A percentile compares a stretch with the other conserved stretches of the same genome.
These are phyloP conservation scores for Coemansia sp. DNA, from an alignment of 192 early-diverging fungal genomes.

Conservation along the genomic window DNA sequence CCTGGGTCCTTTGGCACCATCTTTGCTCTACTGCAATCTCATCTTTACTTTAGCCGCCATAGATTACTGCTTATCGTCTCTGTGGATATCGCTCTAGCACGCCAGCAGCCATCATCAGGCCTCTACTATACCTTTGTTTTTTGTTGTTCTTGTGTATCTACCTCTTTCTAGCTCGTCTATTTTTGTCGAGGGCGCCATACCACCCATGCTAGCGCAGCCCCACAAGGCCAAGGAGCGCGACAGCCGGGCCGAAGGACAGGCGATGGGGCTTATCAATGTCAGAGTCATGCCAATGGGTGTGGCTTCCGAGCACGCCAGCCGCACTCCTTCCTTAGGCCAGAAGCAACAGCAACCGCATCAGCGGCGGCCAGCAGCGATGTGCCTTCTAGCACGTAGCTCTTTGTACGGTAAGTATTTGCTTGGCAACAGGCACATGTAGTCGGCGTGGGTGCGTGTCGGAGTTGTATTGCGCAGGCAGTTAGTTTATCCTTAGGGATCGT, in stretches of 20 bases:
- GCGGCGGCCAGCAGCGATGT: conserved; percentile 29
- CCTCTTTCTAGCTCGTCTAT: background rate
- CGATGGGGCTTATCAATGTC: background rate
- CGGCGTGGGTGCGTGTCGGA: background rate
- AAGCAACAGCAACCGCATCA: conserved; percentile 21
- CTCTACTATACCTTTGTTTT: background rate
- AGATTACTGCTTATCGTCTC: background rate
- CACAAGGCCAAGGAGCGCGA: conserved; percentile 16
- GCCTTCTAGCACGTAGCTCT: conserved; percentile 10
- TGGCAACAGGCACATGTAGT: background rate
- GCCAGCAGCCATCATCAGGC: background rate
- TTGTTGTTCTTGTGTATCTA: background rate
- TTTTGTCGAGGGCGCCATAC: background rate
- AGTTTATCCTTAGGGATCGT: background rate
- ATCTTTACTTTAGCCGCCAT: background rate
- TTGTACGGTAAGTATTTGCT: conserved; percentile 27
- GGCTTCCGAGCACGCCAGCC: conserved; percentile 5
- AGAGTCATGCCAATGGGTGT: conserved; percentile 28
- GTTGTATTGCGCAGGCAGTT: background rate
- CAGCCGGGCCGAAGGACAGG: background rate
- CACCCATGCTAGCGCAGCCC: conserved; percentile 25
- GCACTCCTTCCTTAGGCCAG: conserved; percentile 4
- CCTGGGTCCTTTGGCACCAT: background rate
- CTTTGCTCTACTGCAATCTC: background rate
- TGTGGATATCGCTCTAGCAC: background rate